Evolutionary conservation across 306 rosid species (phyloP), one percentile per base, ranked within the genome.

Genomic region (Hippophae tibetana): DNA sequence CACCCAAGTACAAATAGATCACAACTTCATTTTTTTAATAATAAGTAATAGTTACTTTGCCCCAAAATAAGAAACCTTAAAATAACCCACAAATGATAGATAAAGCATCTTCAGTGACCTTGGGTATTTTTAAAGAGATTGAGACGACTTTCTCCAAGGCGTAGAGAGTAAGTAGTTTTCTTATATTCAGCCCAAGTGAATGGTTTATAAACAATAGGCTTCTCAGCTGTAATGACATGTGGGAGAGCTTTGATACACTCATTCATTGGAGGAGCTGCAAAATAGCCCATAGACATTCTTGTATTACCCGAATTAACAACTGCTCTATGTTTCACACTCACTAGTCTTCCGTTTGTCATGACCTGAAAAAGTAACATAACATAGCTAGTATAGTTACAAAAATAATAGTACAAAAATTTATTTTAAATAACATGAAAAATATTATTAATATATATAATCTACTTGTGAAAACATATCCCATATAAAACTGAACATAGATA

Each of bases 121-220:
- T 47, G 23, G 12, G 58, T 23, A 5, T 44, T 59, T 62, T 58
- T 81, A 72, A 79, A 89, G 70, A 68, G 92, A 12, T 80, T 43
- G 46, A 81, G 77, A 27, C 97, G 84, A 13, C 25, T 70, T 51
- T 89, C 92, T 6, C 82, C 82, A 5, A 83, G 92, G 74, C 79
- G 68, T 2, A 81, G 74, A 13, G 95, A 83, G 76, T 70, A 74
- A 0, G 81, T 47, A 50, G 74, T 81, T 67, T 82, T 80, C 83
- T 83, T 89, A 68, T 86, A 89, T 7, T 86, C 95, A 7, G 78
- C 92, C 95, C 95, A 89, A 27, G 85, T 89, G 80, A 89, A 83
- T 6, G 89, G 82, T 59, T 78, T 62, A 76, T 72, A 89, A 53
- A 79, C 76, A 43, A 67, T 64, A 38, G 84, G 87, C 61, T 66